phyloP scores from a whole-genome alignment of 2,329 filamentous ascomycete genomes.

The Alternaria sp. region DNA sequence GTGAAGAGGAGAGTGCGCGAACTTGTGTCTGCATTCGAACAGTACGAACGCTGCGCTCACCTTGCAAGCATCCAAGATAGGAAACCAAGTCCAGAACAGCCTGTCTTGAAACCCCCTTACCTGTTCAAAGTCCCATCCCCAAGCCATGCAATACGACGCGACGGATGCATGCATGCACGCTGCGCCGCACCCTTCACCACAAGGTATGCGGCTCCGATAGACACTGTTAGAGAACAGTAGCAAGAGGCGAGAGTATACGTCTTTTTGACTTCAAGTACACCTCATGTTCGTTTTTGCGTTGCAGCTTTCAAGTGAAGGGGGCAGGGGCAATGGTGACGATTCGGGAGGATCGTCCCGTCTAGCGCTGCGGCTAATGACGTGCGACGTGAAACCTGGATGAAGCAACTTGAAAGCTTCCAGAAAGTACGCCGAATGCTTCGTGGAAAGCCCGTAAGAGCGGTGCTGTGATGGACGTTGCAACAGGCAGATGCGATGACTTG shows the following conservation, averaged over 20 bases:
- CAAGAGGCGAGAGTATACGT: not conserved
- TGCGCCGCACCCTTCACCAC: not conserved
- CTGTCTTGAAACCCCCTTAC: not conserved
- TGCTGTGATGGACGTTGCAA: not conserved
- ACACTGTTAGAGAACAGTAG: not conserved
- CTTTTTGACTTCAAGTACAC: not conserved
- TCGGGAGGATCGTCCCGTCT: constrained; percentile 24
- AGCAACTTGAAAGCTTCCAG: constrained; percentile 24
- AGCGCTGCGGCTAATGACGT: constrained; percentile 31
- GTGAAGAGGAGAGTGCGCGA: not conserved
- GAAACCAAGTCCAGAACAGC: not conserved
- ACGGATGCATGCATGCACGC: not conserved
- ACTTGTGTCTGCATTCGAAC: not conserved
- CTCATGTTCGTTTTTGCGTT: not conserved
- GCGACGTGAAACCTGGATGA: constrained; percentile 30
- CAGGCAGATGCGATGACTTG: not conserved
- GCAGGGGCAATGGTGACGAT: constrained; percentile 15
- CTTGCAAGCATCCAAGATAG: not conserved
- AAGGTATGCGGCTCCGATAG: not conserved
- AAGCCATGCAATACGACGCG: not conserved
- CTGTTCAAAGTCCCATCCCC: not conserved
- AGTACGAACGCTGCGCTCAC: not conserved
- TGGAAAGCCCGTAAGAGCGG: not conserved
- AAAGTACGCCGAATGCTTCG: constrained; percentile 2
- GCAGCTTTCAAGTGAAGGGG: not conserved